Evolutionary conservation across 768 basidiomycete species (phyloP), one percentile per base, ranked within the genome.

Genomic region (Sistotremastrum niveocremeum): DNA sequence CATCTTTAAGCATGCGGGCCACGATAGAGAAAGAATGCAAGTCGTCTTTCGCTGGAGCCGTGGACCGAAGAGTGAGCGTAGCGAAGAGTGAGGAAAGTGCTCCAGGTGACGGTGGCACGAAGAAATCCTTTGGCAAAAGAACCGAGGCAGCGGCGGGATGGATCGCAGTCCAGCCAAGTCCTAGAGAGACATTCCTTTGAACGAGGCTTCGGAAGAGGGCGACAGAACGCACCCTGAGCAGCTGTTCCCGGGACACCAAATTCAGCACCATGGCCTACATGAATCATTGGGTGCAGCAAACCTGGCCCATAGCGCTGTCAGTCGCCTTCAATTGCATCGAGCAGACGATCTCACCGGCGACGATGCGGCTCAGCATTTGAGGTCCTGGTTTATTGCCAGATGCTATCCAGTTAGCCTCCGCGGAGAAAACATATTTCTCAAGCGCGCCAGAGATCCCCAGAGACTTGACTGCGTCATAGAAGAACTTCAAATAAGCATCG

Each of bases 371-470:
- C 9, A 83, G 53, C 77, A 84, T 77, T 49, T 68, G 60, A 0
- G 75, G 75, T 6, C 20, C 20, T 7, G 34, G 9, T 12, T 37
- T n/a, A 36, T 45, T 20, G 20, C 20, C 20, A 20, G 20, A 20
- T 20, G 20, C 20, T 20, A 20, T 20, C 20, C 20, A 61, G 47
- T 81, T 82, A 43, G 64, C 71, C 39, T 67, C 60, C 4, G 52
- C 46, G 10, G 76, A 74, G 52, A 84, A 79, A 6, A 85, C 49
- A 47, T 73, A 82, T 36, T 75, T 69, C 49, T 84, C 79, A n/a
- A 84, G 53, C 0, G 69, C 61, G 1, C 54, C 55, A 6, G 62
- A 54, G n/a, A 67, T 60, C 9, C 71, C 72, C 37, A 67, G 57
- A 37, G 72, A 54, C 7, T 61, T 57, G 10, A 69, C 49, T 30